A percentile compares a stretch with the other conserved stretches of the same genome.
These are phyloP conservation scores for Alternaria burnsii DNA, from an alignment of 2,329 filamentous ascomycete species.

Conservation along the genomic window DNA sequence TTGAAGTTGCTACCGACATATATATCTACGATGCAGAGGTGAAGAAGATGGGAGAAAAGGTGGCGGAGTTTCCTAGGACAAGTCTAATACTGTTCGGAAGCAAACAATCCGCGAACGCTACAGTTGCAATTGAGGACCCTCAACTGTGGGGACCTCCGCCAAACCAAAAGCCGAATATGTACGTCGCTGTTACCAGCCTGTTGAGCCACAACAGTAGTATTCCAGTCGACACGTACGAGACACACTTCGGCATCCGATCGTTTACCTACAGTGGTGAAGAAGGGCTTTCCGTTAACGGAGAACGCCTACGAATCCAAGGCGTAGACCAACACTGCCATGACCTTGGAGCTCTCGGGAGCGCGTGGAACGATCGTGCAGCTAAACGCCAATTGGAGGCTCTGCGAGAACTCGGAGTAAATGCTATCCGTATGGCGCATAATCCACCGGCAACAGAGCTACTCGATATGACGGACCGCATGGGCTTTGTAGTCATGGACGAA, in stretches of 20 bases:
- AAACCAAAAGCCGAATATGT: slow-evolving; percentile 58
- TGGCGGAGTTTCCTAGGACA: neutral
- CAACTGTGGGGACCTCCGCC: slow-evolving; percentile 60
- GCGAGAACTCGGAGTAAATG: slow-evolving; percentile 60
- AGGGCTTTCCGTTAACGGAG: slow-evolving; percentile 59
- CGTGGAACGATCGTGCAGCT: slow-evolving; percentile 60
- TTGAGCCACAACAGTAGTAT: slow-evolving; percentile 34
- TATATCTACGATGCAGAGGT: slow-evolving; percentile 49
- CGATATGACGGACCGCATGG: slow-evolving; percentile 49
- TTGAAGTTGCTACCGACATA: slow-evolving; percentile 55
- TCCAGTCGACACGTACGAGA: slow-evolving; percentile 52
- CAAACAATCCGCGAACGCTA: slow-evolving; percentile 48
- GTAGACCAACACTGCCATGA: slow-evolving; percentile 61
- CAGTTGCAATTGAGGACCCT: slow-evolving; percentile 52
- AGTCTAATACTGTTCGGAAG: slow-evolving; percentile 20
- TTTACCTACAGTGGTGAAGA: slow-evolving; percentile 52
- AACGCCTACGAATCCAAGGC: slow-evolving; percentile 57
- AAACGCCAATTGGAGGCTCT: slow-evolving; percentile 61
- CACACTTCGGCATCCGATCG: slow-evolving; percentile 60
- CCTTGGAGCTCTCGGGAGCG: slow-evolving; percentile 60
- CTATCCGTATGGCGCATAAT: slow-evolving; percentile 63
- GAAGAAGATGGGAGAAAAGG: slow-evolving; percentile 25
- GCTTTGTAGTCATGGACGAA: too few relatives aligned
- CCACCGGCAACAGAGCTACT: slow-evolving; percentile 62
- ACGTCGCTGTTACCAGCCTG: slow-evolving; percentile 56